phyloP scores from a whole-genome alignment of 2,329 filamentous ascomycete species.

The Xylaria sp. region DNA sequence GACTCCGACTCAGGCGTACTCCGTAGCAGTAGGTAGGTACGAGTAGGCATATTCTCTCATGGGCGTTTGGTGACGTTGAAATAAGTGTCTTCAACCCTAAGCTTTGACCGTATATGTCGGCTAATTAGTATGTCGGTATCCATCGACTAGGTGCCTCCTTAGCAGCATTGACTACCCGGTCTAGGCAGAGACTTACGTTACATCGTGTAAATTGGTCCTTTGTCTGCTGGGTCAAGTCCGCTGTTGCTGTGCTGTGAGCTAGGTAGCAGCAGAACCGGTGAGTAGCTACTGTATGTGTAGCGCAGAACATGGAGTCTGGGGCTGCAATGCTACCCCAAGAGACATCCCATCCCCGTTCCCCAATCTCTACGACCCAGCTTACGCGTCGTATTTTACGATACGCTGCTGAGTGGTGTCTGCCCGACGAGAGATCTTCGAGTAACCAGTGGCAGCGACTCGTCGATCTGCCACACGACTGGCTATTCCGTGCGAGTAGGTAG shows the following conservation, averaged over 20 bases:
- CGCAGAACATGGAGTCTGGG: conserved; percentile 15
- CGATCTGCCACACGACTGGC: neutral
- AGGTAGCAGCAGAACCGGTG: conserved; percentile 8
- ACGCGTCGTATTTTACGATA: conserved; percentile 12
- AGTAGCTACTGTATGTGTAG: neutral
- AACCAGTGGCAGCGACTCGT: neutral
- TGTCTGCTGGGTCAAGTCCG: conserved; percentile 6
- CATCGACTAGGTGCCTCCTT: neutral
- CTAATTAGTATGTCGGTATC: neutral
- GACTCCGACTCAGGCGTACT: no score
- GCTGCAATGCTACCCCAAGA: conserved; percentile 24
- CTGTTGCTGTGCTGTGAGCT: conserved; percentile 15
- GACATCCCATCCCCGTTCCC: conserved; percentile 18
- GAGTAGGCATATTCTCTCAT: no score
- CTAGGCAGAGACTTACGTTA: neutral
- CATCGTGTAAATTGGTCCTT: neutral
- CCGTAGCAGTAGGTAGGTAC: no score
- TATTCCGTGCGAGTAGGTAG: no score
- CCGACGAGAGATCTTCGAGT: conserved; percentile 3
- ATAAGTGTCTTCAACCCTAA: neutral
- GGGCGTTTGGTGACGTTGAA: neutral
- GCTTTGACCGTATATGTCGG: conserved; percentile 7
- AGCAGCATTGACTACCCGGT: neutral
- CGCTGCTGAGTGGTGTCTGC: conserved; percentile 1
- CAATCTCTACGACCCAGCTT: conserved; percentile 24